A percentile compares a stretch with the other conserved stretches of the same genome.
These are phyloP conservation scores for Ananas comosus DNA, from an alignment of 176 grass and related monocot genomes.

Conservation along the genomic window DNA sequence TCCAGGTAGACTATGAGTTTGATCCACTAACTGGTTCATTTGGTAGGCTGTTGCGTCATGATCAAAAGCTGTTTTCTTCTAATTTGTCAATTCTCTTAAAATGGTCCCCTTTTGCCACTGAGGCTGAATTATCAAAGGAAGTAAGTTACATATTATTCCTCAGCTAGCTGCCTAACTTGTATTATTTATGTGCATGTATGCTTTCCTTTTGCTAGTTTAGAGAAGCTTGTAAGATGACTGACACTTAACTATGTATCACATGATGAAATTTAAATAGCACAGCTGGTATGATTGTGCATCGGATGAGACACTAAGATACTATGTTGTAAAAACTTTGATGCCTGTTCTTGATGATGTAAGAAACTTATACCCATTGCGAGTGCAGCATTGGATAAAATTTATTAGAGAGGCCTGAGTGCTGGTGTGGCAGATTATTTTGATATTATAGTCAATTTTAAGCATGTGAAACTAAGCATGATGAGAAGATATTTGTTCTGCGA, in stretches of 20 bases:
- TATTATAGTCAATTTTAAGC: neutral
- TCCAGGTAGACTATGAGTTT: constrained; percentile 80
- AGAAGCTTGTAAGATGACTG: neutral
- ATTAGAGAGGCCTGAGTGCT: too few relatives aligned
- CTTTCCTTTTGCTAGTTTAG: neutral
- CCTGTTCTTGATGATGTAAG: too few relatives aligned
- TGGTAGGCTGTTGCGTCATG: constrained; percentile 59
- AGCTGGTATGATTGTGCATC: too few relatives aligned
- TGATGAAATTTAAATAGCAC: too few relatives aligned
- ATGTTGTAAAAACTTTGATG: too few relatives aligned
- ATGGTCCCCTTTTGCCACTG: constrained; percentile 90
- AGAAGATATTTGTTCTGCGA: too few relatives aligned
- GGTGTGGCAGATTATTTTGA: too few relatives aligned
- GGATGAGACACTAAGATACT: too few relatives aligned
- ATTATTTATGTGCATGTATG: neutral
- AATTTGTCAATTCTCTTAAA: constrained; percentile 72
- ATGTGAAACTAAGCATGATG: constrained; percentile 3
- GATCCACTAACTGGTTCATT: constrained; percentile 41
- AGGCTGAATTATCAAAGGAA: constrained; percentile 73
- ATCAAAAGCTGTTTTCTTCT: constrained; percentile 80
- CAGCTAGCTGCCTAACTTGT: neutral
- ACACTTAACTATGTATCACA: too few relatives aligned
- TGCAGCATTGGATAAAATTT: too few relatives aligned
- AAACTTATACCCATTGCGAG: too few relatives aligned
- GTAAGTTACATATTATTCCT: constrained; percentile 26